These are phyloP conservation scores for Platanthera zijinensis DNA, from an alignment of 106 monocot genomes.

Conservation along the genomic window DNA sequence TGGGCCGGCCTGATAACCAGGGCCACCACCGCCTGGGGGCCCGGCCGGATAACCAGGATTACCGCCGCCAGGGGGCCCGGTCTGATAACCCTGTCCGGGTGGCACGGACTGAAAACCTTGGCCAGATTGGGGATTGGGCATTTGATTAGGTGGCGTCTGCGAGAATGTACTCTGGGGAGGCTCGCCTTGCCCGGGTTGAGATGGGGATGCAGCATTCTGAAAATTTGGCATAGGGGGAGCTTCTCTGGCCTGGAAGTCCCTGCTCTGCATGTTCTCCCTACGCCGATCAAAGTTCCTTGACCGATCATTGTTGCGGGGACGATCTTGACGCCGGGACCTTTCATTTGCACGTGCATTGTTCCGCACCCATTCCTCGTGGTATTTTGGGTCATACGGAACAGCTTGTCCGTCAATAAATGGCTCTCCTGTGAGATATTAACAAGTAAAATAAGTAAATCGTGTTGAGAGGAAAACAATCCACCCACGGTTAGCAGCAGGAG, in stretches of 20 bases:
- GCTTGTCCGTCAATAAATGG: slow-evolving; percentile 93
- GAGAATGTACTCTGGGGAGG: background rate
- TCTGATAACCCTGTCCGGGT: slow-evolving; percentile 1
- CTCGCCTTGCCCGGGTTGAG: background rate
- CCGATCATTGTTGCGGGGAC: slow-evolving; percentile 78
- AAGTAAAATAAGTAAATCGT: too few species aligned
- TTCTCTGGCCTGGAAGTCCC: slow-evolving; percentile 31
- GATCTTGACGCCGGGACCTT: slow-evolving; percentile 73
- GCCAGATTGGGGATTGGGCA: slow-evolving; percentile 2
- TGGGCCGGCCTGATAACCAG: slow-evolving; percentile 7
- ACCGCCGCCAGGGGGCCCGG: slow-evolving; percentile 9
- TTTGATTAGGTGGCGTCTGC: background rate
- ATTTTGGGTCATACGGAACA: slow-evolving; percentile 88
- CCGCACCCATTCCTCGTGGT: slow-evolving; percentile 74
- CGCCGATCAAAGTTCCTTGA: slow-evolving; percentile 87
- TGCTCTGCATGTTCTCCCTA: slow-evolving; percentile 66
- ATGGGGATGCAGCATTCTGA: slow-evolving; percentile 14
- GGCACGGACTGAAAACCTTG: slow-evolving; percentile 8
- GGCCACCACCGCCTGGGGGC: background rate
- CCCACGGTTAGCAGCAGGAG: too few species aligned
- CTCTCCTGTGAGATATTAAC: slow-evolving; percentile 39
- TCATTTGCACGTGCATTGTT: slow-evolving; percentile 79
- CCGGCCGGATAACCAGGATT: slow-evolving; percentile 23
- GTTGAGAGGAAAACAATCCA: background rate
- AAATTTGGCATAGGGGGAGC: slow-evolving; percentile 7